Base-by-base conservation (phyloP, 306 rosid genomes). In the Cucurbita maxima region DNA sequence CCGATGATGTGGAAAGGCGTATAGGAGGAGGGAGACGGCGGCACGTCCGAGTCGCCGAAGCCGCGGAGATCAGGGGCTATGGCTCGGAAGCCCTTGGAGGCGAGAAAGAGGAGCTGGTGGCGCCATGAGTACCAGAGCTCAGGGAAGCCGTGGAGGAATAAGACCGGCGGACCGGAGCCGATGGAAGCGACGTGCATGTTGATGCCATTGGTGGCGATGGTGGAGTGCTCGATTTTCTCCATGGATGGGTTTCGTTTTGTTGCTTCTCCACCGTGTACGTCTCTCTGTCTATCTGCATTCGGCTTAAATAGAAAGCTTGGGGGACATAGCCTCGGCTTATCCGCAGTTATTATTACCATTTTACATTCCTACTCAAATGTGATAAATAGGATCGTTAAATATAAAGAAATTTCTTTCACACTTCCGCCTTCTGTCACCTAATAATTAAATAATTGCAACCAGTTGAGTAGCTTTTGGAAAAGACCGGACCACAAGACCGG, bases 121-220 rank as follows among this genome's bases (percentile, higher is more conserved):
- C 71, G 71, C 71, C 71, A 64, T 43, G 71, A 10, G 71, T 64
- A 64, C 71, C 71, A 64, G 10, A 64, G 10, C 71, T 64, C 71
- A 5, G 71, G 71, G 52, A 64, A 64, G 9, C 71, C 71, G 37
- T 64, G 71, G 53, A 64, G 71, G 5, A 64, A 12, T 6, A 64
- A 37, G 0, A 64, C 53, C 10, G 36, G 5, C 18, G 71, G 71
- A 2, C 71, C 71, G 38, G 71, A 43, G 37, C 71, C 71, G n/a
- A 64, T 20, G 36, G 71, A 43, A 19, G 71, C 71, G 10, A 64
- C 5, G 52, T 64, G 71, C n/a, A 64, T 19, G 71, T 41, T 43
- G 2, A 64, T 64, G 54, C 71, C 54, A 19, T 64, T 64, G n/a
- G 53, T 43, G n/a, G 52, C 4, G 37, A 64, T 44, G 53, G 71